These are phyloP conservation scores for Pythium myriotylum DNA, from an alignment of 352 stramenopile genomes.

Conservation along the genomic window DNA sequence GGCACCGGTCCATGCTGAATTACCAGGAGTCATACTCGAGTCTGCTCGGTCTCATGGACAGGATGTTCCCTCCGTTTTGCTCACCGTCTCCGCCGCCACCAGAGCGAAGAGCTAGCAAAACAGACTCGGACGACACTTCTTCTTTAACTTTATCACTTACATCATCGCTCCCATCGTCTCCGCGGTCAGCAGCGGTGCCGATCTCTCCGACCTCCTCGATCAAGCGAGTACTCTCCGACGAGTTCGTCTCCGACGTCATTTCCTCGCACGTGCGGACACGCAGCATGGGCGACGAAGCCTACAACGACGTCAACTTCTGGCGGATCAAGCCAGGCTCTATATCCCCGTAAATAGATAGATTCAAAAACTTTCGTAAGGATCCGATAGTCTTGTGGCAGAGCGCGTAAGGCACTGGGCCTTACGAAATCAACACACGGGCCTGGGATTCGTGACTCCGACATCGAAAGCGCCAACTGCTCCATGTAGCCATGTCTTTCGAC, in stretches of 20 bases:
- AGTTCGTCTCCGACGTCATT: conserved; percentile 56
- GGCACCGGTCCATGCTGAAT: conserved; percentile 61
- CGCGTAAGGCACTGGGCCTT: no score
- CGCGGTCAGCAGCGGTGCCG: conserved; percentile 19
- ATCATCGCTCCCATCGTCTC: conserved; percentile 15
- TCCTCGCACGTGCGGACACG: conserved; percentile 50
- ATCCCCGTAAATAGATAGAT: conserved; percentile 4
- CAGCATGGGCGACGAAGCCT: conserved; percentile 75
- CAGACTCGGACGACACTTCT: not conserved
- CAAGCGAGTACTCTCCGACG: conserved; percentile 31
- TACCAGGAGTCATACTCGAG: conserved; percentile 73
- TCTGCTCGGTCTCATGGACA: conserved; percentile 57
- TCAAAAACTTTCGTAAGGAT: no score
- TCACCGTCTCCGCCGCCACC: conserved; percentile 33
- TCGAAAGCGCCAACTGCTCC: no score
- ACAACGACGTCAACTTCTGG: conserved; percentile 90
- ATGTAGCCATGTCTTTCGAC: no score
- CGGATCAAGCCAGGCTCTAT: conserved; percentile 58
- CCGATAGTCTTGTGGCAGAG: no score
- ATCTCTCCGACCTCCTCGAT: conserved; percentile 10
- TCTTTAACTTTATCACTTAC: conserved; percentile 9
- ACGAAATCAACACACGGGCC: no score
- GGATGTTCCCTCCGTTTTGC: conserved; percentile 80
- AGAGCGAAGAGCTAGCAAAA: not conserved
- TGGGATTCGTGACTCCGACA: no score